Base-by-base conservation (phyloP, 2,329 filamentous ascomycete species). In the Hansfordia pulvinata region DNA sequence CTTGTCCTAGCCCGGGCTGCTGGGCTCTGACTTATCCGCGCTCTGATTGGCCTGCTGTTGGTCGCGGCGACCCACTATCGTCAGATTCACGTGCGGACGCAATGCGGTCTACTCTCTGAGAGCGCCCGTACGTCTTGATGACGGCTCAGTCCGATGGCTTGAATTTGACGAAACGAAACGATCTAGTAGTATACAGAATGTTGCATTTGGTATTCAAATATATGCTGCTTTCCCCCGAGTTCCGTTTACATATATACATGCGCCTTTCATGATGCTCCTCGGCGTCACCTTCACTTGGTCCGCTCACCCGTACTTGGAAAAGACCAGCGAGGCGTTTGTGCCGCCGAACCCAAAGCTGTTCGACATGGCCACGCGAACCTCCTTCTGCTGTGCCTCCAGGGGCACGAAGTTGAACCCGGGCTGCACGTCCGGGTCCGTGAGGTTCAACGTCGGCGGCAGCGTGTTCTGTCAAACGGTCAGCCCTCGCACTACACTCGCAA, bases 321-420 rank as follows among this genome's bases (percentile, higher is more conserved):
- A 88, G 27, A 85, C 85, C 19, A 98, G 58, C 28, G 75, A 85
- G 21, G 88, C 86, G 56, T 98, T 98, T 2, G 88, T 96, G 10
- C 90, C 90, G 8, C 90, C 90, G 56, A 98, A 98, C 0, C 90
- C 90, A 55, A 98, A 98, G 48, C 88, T 96, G 45, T 98, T 98
- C 4, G 83, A 90, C 31, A 98, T 42, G 5, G 81, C 82, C 13
- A 88, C 76, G 30, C 72, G 58, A 8, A 96, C 70, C 3, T 61
- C 47, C 37, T 71, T 75, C 27, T 78, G 52, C 50, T 94, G 86
- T 1, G 84, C 65, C 23, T 60, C 46, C 4, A 73, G 61, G 0
- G 85, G 71, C 4, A 93, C 75, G 49, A 94, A 88, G 46, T 96
- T 94, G 57, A 88, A 93, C 35, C 74, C 58, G 28, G 82, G 78